phyloP scores from a whole-genome alignment of 345 rosid genomes.

The Citrus inodora region DNA sequence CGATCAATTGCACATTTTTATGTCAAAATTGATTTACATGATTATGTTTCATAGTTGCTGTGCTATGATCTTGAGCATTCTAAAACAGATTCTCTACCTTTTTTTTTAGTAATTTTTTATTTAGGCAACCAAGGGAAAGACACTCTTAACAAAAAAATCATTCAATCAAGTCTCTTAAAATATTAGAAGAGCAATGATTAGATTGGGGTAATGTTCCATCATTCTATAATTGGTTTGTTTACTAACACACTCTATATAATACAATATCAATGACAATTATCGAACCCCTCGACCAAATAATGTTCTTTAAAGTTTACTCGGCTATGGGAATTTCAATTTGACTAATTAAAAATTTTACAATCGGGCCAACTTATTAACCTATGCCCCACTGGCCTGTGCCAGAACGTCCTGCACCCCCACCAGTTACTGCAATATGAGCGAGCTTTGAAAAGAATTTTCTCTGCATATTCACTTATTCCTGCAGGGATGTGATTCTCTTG shows the following conservation, averaged over 20 bases:
- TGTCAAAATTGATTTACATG: background rate
- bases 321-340: background rate
- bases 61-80: background rate
- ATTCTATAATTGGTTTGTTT: slow-evolving; percentile 1
- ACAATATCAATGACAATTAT: background rate
- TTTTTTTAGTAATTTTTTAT: background rate
- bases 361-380: background rate
- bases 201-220: background rate
- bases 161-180: background rate
- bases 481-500: no score
- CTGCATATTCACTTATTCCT: no score
- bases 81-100: background rate
- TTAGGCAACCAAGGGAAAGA: background rate
- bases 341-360: background rate
- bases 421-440: background rate
- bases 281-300: background rate
- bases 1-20: background rate
- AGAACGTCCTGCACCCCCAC: background rate
- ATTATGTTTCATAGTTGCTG: no score
- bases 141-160: background rate
- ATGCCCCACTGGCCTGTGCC: background rate
- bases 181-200: background rate
- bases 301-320: background rate
- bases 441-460: background rate
- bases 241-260: background rate